Evolutionary conservation across 257 asterid species (phyloP).

Genomic region (Solanum corneliomulleri): DNA sequence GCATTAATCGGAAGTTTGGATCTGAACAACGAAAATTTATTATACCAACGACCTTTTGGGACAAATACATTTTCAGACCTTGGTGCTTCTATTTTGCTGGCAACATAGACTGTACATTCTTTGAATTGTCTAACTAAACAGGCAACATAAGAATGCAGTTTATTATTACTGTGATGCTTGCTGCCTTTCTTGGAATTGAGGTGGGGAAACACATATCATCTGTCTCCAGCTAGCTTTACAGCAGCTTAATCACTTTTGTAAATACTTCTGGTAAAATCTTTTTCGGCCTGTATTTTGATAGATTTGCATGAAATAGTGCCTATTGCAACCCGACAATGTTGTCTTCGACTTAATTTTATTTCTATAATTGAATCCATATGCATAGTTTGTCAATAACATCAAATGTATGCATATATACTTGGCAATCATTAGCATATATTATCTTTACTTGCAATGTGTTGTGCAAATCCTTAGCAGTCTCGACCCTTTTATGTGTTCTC

Average conservation of each 20-base stretch:
- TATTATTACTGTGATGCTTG: neutral
- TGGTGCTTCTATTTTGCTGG: neutral
- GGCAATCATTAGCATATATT: neutral
- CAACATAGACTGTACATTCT: neutral
- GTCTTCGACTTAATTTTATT: neutral
- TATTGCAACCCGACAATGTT: neutral
- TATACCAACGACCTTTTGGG: neutral
- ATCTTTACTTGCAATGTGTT: neutral
- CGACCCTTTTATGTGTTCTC: neutral
- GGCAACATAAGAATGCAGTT: neutral
- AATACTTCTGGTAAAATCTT: neutral
- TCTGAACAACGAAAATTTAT: neutral
- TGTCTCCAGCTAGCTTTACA: neutral
- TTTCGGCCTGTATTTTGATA: neutral
- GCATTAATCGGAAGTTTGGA: neutral
- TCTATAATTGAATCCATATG: neutral
- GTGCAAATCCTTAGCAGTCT: neutral
- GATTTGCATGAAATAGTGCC: neutral
- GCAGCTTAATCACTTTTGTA: neutral
- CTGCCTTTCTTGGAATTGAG: neutral
- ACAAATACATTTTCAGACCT: neutral
- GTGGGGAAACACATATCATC: neutral
- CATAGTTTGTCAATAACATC: neutral
- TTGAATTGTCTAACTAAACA: neutral
- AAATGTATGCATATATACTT: neutral